Conservation (phyloP, 1,139 yeast species). For the Wickerhamiella pararugosa region DNA sequence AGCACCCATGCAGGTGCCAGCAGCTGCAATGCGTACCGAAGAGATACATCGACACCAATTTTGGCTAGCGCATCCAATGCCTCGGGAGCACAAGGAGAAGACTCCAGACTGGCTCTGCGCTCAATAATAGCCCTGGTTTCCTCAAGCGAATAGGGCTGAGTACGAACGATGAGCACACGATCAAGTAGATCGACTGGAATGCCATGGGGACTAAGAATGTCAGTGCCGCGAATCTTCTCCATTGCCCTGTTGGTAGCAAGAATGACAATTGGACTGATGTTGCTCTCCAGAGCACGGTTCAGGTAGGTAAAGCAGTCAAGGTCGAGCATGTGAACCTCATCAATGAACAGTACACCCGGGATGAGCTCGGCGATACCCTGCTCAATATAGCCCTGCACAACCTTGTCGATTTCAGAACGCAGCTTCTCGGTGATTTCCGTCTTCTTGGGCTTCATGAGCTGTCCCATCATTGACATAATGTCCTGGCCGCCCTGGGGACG, state of each 20-base stretch:
- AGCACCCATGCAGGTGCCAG: conserved; percentile 82
- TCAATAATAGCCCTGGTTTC: conserved; percentile 72
- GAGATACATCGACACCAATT: conserved; percentile 59
- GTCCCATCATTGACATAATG: conserved; percentile 97
- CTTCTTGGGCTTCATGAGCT: conserved; percentile 84
- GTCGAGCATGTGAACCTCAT: conserved; percentile 96
- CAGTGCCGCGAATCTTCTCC: conserved; percentile 85
- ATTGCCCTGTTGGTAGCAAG: conserved; percentile 91
- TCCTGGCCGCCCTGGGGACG: conserved; percentile 99
- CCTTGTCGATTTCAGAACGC: conserved; percentile 85
- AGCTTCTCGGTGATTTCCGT: conserved; percentile 98
- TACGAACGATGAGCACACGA: conserved; percentile 77
- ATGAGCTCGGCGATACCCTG: conserved; percentile 97
- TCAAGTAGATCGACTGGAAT: conserved; percentile 91
- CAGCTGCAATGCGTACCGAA: conserved; percentile 83
- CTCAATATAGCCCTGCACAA: conserved; percentile 88
- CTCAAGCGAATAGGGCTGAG: conserved; percentile 69
- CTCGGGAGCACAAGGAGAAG: conserved; percentile 42
- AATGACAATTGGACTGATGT: conserved; percentile 88
- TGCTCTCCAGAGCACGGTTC: conserved; percentile 81
- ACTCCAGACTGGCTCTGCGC: conserved; percentile 68
- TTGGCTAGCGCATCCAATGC: conserved; percentile 62
- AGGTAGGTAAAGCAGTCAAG: conserved; percentile 89
- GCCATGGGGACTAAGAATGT: conserved; percentile 85
- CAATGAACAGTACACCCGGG: conserved; percentile 95